Evolutionary conservation across 345 rosid species (phyloP).

Genomic region (Syzygium grande): DNA sequence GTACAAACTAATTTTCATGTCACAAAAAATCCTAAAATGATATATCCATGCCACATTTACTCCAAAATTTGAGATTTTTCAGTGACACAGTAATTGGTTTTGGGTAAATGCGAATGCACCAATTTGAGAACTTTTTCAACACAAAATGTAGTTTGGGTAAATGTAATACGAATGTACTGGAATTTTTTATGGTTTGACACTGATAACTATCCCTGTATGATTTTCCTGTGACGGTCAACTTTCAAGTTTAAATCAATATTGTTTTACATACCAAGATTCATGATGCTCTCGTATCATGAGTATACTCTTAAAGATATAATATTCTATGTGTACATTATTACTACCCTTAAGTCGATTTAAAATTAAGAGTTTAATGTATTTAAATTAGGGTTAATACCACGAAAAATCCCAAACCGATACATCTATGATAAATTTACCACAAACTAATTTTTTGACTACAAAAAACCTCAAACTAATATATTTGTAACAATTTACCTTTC

Average conservation of each 20-base stretch:
- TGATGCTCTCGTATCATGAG: neutral
- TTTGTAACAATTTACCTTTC: too few species aligned
- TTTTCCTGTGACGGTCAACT: neutral
- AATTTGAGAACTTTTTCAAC: rapidly evolving
- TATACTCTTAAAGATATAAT: neutral
- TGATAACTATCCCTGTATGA: neutral
- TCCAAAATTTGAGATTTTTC: neutral
- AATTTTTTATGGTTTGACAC: neutral
- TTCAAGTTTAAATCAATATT: neutral
- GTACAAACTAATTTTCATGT: too few species aligned
- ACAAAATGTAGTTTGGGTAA: neutral
- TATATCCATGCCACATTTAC: neutral
- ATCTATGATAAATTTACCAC: too few species aligned
- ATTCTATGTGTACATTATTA: neutral
- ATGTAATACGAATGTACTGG: neutral
- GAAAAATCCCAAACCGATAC: too few species aligned
- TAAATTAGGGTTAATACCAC: too few species aligned
- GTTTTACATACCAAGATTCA: neutral
- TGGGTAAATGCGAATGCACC: neutral
- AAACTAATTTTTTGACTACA: too few species aligned
- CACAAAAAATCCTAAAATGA: too few species aligned
- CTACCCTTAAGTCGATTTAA: neutral
- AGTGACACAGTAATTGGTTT: neutral
- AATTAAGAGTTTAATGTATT: neutral
- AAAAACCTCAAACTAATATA: too few species aligned